Evolutionary conservation across 164 flowering plant species (phyloP).

Genomic region (Aristolochia contorta): DNA sequence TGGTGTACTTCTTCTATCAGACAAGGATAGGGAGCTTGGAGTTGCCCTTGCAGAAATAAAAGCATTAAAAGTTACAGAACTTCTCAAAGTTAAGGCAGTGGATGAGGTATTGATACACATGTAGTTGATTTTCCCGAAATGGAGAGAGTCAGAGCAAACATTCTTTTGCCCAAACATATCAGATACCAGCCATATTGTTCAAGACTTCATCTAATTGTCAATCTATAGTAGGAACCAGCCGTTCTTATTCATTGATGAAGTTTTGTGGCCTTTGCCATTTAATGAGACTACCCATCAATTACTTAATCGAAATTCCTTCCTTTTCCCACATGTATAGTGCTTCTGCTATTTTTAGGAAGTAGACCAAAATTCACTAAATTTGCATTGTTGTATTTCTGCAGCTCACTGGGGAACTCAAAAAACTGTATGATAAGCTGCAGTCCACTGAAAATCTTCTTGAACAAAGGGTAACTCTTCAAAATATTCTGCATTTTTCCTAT

Average conservation of each 20-base stretch:
- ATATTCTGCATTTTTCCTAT: neutral
- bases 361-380: conserved; percentile 5
- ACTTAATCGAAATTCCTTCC: too few species aligned
- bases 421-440: conserved; percentile 54
- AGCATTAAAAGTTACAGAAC: conserved; percentile 52
- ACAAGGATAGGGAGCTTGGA: conserved; percentile 55
- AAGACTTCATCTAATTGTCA: neutral
- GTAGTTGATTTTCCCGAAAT: neutral
- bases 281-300: too few species aligned
- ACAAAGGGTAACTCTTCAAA: conserved; percentile 42
- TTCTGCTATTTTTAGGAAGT: neutral
- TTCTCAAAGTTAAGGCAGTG: conserved; percentile 63
- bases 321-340: neutral
- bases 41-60: conserved; percentile 55
- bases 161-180: neutral
- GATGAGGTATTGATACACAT: conserved; percentile 46
- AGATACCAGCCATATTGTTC: neutral
- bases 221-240: neutral
- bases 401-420: conserved; percentile 44
- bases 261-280: too few species aligned
- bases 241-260: neutral
- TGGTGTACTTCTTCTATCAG: conserved; percentile 12
- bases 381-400: conserved; percentile 16
- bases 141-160: neutral
- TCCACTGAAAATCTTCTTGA: conserved; percentile 44